These are phyloP conservation scores for Quercus lobata DNA, from an alignment of 331 rosid species.

Conservation along the genomic window DNA sequence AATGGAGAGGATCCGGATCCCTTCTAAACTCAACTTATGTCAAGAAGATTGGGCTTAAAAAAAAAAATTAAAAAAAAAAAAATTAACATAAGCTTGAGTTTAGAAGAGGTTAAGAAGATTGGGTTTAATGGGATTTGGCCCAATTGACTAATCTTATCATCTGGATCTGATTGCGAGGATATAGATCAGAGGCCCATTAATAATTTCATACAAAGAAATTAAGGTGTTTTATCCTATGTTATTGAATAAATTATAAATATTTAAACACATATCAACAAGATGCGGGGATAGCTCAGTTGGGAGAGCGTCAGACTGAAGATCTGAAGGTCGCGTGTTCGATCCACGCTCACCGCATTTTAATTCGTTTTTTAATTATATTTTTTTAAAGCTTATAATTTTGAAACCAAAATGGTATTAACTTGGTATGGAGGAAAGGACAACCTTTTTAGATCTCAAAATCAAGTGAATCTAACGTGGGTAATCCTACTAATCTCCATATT, in stretches of 20 bases:
- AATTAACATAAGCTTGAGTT: background rate
- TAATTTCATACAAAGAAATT: too few relatives aligned
- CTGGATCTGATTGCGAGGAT: background rate
- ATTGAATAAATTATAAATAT: accelerated
- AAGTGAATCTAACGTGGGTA: conserved; percentile 31
- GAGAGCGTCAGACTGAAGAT: conserved; percentile 72
- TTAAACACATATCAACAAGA: background rate
- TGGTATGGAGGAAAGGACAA: conserved; percentile 40
- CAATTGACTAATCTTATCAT: background rate
- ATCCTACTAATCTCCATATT: conserved; percentile 3
- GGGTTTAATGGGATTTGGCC: background rate
- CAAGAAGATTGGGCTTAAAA: too few relatives aligned
- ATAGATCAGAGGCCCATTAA: too few relatives aligned
- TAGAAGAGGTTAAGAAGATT: background rate
- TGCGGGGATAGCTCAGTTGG: conserved; percentile 65
- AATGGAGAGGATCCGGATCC: too few relatives aligned
- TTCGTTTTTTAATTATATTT: too few relatives aligned
- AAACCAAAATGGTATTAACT: conserved; percentile 19
- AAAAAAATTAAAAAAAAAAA: too few relatives aligned
- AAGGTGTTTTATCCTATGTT: too few relatives aligned
- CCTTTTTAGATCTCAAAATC: conserved; percentile 26
- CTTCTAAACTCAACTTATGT: too few relatives aligned
- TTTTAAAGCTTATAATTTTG: conserved; percentile 18
- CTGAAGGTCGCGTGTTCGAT: conserved; percentile 94
- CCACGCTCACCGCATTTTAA: conserved; percentile 70